Percentiles rank a stretch among this genome's conserved stretches.
Conservation (phyloP, 2,329 filamentous ascomycete species). For the Colletotrichum lentis region DNA sequence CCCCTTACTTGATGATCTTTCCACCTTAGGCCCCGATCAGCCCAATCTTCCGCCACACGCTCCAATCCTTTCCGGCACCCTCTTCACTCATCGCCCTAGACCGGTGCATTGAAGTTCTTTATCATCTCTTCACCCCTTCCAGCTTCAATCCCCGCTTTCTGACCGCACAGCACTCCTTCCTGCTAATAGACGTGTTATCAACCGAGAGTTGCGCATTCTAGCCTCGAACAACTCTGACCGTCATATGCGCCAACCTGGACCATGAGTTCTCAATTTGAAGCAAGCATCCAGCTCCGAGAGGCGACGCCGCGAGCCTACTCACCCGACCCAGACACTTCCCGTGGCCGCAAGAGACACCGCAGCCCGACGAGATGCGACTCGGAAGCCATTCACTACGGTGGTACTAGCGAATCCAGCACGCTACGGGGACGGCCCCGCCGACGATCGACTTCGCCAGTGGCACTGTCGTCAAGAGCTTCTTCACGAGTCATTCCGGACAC, state of each 20-base stretch:
- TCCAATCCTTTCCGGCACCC: slow-evolving; percentile 13
- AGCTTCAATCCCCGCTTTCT: background rate
- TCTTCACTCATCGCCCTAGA: slow-evolving; percentile 1
- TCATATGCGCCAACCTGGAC: background rate
- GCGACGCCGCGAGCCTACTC: slow-evolving; percentile 27
- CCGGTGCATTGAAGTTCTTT: slow-evolving; percentile 3
- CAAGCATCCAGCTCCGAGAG: slow-evolving; percentile 15
- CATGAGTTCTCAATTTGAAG: slow-evolving; percentile 30
- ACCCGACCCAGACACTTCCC: slow-evolving; percentile 37
- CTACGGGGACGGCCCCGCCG: slow-evolving; percentile 53
- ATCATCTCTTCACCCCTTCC: slow-evolving; percentile 26
- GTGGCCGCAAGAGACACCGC: slow-evolving; percentile 53
- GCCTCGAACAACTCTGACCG: background rate
- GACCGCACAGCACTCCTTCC: background rate
- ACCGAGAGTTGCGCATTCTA: slow-evolving; percentile 4
- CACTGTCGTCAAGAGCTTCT: slow-evolving; percentile 44
- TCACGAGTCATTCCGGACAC: slow-evolving; percentile 46
- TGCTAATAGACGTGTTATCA: background rate
- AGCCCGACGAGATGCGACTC: slow-evolving; percentile 48
- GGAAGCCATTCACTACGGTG: slow-evolving; percentile 48
- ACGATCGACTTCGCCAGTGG: slow-evolving; percentile 50
- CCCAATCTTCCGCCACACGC: slow-evolving; percentile 18
- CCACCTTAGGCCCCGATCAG: slow-evolving; percentile 24
- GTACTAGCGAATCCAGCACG: slow-evolving; percentile 54
- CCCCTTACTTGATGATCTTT: slow-evolving; percentile 18